A percentile compares a stretch with the other conserved stretches of the same genome.
Evolutionary conservation across 2,329 filamentous ascomycete species (phyloP).

Genomic region (Fusarium sp.): DNA sequence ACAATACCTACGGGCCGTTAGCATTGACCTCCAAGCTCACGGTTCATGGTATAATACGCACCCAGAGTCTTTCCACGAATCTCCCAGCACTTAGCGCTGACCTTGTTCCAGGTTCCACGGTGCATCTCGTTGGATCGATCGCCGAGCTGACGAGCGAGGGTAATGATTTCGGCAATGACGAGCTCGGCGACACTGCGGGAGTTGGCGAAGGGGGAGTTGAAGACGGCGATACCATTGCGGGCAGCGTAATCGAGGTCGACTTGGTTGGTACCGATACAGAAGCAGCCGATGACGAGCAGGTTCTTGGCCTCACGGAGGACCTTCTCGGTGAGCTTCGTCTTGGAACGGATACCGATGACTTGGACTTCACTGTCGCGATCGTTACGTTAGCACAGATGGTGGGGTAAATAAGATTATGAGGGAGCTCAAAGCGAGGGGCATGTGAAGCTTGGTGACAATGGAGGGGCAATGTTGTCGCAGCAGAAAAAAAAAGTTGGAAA

Average conservation of each 20-base stretch:
- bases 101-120: slow-evolving; percentile 96
- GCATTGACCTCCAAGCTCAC: background rate
- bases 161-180: slow-evolving; percentile 93
- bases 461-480: slow-evolving; percentile 30
- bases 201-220: slow-evolving; percentile 99
- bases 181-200: slow-evolving; percentile 96
- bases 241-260: slow-evolving; percentile 89
- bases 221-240: slow-evolving; percentile 90
- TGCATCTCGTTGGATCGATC: slow-evolving; percentile 97
- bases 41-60: slow-evolving; percentile 49
- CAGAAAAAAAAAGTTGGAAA: slow-evolving; percentile 17
- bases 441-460: slow-evolving; percentile 7
- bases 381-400: slow-evolving; percentile 30
- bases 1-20: slow-evolving; percentile 74
- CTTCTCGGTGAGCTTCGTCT: slow-evolving; percentile 90
- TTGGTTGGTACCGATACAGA: slow-evolving; percentile 98
- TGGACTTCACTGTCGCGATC: slow-evolving; percentile 79
- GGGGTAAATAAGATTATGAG: background rate
- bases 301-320: slow-evolving; percentile 92
- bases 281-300: slow-evolving; percentile 94
- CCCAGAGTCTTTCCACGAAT: slow-evolving; percentile 96
- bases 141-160: slow-evolving; percentile 88
- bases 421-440: slow-evolving; percentile 25
- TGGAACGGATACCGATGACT: slow-evolving; percentile 97
- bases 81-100: slow-evolving; percentile 97